Conservation (phyloP, 345 rosid genomes). For the Aethionema arabicum region DNA sequence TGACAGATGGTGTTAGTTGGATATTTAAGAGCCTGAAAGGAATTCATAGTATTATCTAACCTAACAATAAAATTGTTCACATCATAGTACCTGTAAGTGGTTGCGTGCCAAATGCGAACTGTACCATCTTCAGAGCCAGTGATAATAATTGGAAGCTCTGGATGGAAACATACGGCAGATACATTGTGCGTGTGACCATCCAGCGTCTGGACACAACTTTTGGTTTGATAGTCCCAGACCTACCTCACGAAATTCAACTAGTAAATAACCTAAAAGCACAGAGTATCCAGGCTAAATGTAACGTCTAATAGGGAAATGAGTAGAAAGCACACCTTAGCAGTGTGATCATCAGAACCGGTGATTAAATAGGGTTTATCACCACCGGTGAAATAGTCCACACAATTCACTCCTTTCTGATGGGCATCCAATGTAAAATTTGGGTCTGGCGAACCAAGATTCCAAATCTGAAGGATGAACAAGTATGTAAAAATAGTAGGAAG, state of each 20-base stretch:
- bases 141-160: conserved; percentile 75
- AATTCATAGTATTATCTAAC: neutral
- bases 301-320: conserved; percentile 12
- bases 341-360: conserved; percentile 92
- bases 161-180: conserved; percentile 82
- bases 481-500: conserved; percentile 19
- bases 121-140: conserved; percentile 90
- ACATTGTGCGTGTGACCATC: conserved; percentile 88
- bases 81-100: conserved; percentile 61
- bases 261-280: conserved; percentile 27
- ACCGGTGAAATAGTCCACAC: conserved; percentile 92
- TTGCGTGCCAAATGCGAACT: conserved; percentile 75
- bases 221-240: conserved; percentile 93
- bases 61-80: neutral
- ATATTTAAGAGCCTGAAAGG: conserved; percentile 3
- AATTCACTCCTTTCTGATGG: conserved; percentile 90
- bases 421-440: conserved; percentile 95
- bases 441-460: conserved; percentile 96
- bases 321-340: conserved; percentile 66
- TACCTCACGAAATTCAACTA: conserved; percentile 32
- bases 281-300: conserved; percentile 9
- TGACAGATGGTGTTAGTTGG: neutral
- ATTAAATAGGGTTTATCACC: conserved; percentile 93
- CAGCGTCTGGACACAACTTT: conserved; percentile 79
- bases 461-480: conserved; percentile 52